Conservation (phyloP, 2,329 filamentous ascomycete species). For the Ophiostoma sp. region DNA sequence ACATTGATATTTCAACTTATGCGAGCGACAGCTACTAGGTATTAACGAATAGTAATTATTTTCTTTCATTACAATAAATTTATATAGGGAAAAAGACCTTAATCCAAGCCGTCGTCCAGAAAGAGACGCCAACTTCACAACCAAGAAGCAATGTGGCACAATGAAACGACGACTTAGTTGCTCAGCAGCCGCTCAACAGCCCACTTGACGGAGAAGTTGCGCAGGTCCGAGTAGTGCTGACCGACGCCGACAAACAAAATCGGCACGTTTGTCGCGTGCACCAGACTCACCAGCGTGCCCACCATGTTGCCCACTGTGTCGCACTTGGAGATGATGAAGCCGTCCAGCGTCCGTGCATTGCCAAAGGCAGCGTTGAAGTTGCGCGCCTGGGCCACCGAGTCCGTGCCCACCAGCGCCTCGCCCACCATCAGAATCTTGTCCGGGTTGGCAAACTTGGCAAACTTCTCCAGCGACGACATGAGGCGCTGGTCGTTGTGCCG, state of each 20-base stretch:
- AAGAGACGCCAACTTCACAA: background rate
- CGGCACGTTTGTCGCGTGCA: slow-evolving; percentile 93
- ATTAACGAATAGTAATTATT: background rate
- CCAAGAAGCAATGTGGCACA: background rate
- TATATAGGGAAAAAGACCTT: background rate
- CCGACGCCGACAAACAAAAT: slow-evolving; percentile 82
- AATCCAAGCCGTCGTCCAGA: background rate
- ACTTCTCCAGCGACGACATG: slow-evolving; percentile 96
- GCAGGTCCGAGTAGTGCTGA: slow-evolving; percentile 63
- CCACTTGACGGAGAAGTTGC: slow-evolving; percentile 65
- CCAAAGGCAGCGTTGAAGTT: slow-evolving; percentile 97
- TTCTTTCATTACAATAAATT: slow-evolving; percentile 2
- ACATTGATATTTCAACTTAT: background rate
- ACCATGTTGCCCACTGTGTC: slow-evolving; percentile 99
- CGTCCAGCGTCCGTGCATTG: slow-evolving; percentile 71
- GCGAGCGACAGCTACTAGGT: background rate
- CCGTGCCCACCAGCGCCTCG: slow-evolving; percentile 85
- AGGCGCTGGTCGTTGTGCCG: slow-evolving; percentile 92
- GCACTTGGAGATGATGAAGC: slow-evolving; percentile 97
- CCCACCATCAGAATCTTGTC: slow-evolving; percentile 98
- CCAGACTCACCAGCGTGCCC: slow-evolving; percentile 88
- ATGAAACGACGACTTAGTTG: slow-evolving; percentile 28
- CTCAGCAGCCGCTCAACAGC: slow-evolving; percentile 61
- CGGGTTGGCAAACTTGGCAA: slow-evolving; percentile 89
- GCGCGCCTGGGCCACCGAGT: slow-evolving; percentile 88